Base-by-base conservation (phyloP, 176 grass and related monocot species). In the Oryza australiensis region DNA sequence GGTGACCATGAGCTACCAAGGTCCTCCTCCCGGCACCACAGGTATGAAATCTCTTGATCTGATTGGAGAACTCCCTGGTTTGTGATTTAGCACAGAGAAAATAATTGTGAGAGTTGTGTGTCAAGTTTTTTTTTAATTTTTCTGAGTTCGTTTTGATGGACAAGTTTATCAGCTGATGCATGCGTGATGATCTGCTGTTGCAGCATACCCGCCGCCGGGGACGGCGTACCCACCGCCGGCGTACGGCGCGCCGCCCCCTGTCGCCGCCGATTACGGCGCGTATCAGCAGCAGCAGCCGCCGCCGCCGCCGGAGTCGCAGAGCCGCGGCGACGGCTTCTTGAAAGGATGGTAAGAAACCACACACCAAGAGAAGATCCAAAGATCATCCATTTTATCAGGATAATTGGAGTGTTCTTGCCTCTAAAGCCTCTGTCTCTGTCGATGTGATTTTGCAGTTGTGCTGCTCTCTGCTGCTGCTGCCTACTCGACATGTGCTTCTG, bases 401-500 rank as follows among this genome's bases (percentile, higher is more conserved):
- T 3, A 16, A 49, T 55, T 55, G 5, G 16, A 22, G 16, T 55
- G 51, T 55, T 55, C 51, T 55, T 55, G 51, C 51, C 18, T 55
- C 20, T 55, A 55, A 55, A 55, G 5, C 51, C 5, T 59, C 9
- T 60, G 22, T 11, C 38, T 40, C 38, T 11, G 20, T 60, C 55
- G 55, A 60, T 18, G 38, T 34, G 20, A 30, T 34, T 59, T 55
- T 66, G 80, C 92, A 94, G 92, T 15, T 85, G 87, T 74, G 92
- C 92, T 15, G 89, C 57, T 3, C 28, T 94, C 26, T 94, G 89
- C 74, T 94, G 92, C 84, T 91, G 92, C 81, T 94, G 89, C 82
- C 33, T 94, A 12, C 84, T 94, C 11, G 92, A 94, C 73, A 85
- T 75, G 86, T 94, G 92, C 86, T 87, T 89, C 89, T 94, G 60